Base-by-base conservation (phyloP, 768 basidiomycete species). In the Rhodocollybia butyracea region DNA sequence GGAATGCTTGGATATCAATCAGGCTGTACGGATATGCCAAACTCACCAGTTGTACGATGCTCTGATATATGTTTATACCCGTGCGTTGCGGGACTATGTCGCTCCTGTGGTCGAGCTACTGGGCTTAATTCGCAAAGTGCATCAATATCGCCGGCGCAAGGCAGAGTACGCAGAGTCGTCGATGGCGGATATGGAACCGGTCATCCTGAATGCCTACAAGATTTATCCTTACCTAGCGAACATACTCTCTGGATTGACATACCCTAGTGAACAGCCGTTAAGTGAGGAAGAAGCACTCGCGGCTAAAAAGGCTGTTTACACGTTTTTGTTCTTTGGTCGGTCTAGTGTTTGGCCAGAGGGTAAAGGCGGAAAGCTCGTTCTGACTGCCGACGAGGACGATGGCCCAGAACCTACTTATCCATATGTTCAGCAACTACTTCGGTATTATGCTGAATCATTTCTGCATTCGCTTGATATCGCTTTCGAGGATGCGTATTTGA, bases 391-490 rank as follows among this genome's bases (percentile, higher is more conserved):
- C 56, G 85, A 89, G 58, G 85, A 89, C 15, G 87, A 82, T 8
- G 86, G 85, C 0, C 68, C 77, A 11, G 93, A 94, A 64, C 89
- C 88, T 32, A 88, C 92, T 1, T 97, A 94, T 63, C 96, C 94
- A 2, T 97, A 98, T 61, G 82, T 88, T 26, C 85, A 89, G 6
- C 76, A 91, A 12, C 74, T 98, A 1, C 79, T 98, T 6, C 83
- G 78, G 6, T 96, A 95, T 65, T 94, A 98, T 65, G 81, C 96
- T 10, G 97, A 99, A 69, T 90, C 93, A 0, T 90, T 95, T 66
- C 83, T 99, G 10, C 94, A 99, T 66, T 85, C 90, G 2, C 76
- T 99, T 58, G 97, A 99, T 68, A 85, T 94, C 57, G 94, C 91
- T 1, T 96, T 98, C 61, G 97, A 99, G 68, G 94, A 98, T 61